Conservation (phyloP, 805 yeast genomes). For the Wickerhamomyces tratensis region DNA sequence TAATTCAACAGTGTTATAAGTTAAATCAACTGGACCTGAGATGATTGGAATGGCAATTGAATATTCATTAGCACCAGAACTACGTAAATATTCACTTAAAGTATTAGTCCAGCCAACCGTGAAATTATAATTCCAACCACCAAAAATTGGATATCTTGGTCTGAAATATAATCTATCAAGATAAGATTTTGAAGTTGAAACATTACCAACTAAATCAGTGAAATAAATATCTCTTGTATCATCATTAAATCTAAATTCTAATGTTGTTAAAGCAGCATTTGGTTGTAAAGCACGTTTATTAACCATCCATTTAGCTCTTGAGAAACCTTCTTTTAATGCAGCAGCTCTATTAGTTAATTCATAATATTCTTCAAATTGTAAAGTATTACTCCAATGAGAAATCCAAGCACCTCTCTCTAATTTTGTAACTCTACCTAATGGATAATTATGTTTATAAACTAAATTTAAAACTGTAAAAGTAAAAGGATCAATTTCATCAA, state of each 20-base stretch:
- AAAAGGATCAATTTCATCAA: conserved; percentile 39
- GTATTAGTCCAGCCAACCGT: conserved; percentile 87
- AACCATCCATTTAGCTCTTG: conserved; percentile 69
- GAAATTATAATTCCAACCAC: conserved; percentile 93
- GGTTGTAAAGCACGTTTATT: conserved; percentile 38
- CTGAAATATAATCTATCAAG: conserved; percentile 39
- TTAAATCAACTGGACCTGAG: conserved; percentile 60
- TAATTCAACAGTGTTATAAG: conserved; percentile 52
- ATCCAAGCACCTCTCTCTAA: conserved; percentile 77
- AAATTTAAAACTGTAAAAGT: conserved; percentile 40
- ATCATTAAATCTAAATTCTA: conserved; percentile 47
- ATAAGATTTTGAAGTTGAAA: conserved; percentile 55
- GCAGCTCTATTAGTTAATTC: conserved; percentile 76
- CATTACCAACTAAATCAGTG: conserved; percentile 89
- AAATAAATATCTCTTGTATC: conserved; percentile 60
- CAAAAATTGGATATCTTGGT: conserved; percentile 92
- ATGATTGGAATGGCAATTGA: conserved; percentile 61
- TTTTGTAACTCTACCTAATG: conserved; percentile 50
- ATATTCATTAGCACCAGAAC: conserved; percentile 30
- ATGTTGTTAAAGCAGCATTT: conserved; percentile 49
- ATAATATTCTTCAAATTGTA: conserved; percentile 78
- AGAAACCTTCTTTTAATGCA: conserved; percentile 56
- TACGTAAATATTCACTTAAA: conserved; percentile 42
- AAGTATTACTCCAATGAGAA: conserved; percentile 69
- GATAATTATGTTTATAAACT: conserved; percentile 53